phyloP scores from a whole-genome alignment of 2,329 filamentous ascomycete genomes.

The Talaromyces marneffei region DNA sequence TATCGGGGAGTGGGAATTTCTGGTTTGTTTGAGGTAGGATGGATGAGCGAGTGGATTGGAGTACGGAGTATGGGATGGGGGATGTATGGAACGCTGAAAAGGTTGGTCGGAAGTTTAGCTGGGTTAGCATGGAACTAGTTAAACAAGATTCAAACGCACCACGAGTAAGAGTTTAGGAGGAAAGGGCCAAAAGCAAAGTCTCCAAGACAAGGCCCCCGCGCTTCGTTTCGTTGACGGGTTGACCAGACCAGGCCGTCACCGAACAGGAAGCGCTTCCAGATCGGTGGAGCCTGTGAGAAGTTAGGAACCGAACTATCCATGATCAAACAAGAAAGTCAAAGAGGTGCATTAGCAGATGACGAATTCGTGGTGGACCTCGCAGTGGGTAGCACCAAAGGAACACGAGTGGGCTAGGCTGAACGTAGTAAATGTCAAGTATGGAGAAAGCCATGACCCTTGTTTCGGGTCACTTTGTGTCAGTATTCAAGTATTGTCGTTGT shows the following conservation, averaged over 20 bases:
- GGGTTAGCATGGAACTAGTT: conserved; percentile 6
- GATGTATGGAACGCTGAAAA: not conserved
- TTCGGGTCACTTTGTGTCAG: conserved; percentile 10
- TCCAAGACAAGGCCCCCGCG: conserved; percentile 25
- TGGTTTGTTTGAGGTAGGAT: not conserved
- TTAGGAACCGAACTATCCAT: not conserved
- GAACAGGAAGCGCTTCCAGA: conserved; percentile 19
- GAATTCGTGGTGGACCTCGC: conserved; percentile 24
- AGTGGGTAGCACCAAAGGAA: conserved; percentile 1
- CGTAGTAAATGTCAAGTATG: not conserved
- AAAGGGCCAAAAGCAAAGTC: not conserved
- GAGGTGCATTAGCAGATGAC: conserved; percentile 36
- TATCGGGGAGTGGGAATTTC: conserved; percentile 1
- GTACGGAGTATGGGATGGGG: not conserved
- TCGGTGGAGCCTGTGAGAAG: conserved; percentile 28
- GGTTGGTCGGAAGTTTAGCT: conserved; percentile 1
- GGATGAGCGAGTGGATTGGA: not conserved
- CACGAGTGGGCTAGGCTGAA: not conserved
- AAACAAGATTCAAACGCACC: conserved; percentile 14
- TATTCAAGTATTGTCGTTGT: not conserved
- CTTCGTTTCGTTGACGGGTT: conserved; percentile 13
- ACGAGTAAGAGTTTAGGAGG: conserved; percentile 14
- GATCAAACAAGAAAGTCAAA: conserved; percentile 3
- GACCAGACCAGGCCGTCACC: not conserved
- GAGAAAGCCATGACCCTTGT: conserved; percentile 15